phyloP scores from a whole-genome alignment of 352 stramenopile species.

The Pythium plurisporium region DNA sequence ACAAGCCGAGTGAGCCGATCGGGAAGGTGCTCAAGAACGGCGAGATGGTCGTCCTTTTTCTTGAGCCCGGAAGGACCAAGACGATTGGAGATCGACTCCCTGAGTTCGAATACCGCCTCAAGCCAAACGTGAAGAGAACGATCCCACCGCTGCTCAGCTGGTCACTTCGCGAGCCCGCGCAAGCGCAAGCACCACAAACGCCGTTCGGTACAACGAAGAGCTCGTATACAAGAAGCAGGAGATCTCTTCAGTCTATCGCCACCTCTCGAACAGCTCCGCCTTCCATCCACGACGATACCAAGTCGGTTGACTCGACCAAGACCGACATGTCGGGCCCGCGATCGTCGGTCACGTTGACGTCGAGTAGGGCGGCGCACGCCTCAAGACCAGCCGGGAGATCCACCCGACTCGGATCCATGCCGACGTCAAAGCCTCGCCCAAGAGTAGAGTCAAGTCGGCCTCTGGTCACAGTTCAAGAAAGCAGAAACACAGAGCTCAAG shows the following conservation, averaged over 20 bases:
- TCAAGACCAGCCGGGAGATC: not conserved
- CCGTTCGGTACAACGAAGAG: no score
- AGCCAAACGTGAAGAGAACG: slow-evolving; percentile 10
- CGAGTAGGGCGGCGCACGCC: no score
- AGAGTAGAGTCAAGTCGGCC: not conserved
- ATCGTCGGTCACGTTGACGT: no score
- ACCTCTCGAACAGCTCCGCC: no score
- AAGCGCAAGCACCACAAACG: not conserved
- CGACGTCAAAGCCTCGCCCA: not conserved
- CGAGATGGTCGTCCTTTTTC: slow-evolving; percentile 37
- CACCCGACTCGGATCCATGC: not conserved
- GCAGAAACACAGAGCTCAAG: not conserved
- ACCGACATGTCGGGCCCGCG: not conserved
- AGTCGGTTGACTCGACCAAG: no score
- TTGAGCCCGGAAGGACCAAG: not conserved
- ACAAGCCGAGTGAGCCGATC: slow-evolving; percentile 20
- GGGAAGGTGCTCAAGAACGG: slow-evolving; percentile 29
- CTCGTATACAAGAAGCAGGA: no score
- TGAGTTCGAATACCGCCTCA: slow-evolving; percentile 22
- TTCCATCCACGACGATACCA: no score
- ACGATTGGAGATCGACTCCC: not conserved
- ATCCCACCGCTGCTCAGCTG: slow-evolving; percentile 14
- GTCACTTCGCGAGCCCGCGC: slow-evolving; percentile 1
- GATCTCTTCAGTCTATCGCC: no score
- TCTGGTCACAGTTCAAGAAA: not conserved